Conservation (phyloP, 2,329 filamentous ascomycete genomes). For the Xylaria sp. region DNA sequence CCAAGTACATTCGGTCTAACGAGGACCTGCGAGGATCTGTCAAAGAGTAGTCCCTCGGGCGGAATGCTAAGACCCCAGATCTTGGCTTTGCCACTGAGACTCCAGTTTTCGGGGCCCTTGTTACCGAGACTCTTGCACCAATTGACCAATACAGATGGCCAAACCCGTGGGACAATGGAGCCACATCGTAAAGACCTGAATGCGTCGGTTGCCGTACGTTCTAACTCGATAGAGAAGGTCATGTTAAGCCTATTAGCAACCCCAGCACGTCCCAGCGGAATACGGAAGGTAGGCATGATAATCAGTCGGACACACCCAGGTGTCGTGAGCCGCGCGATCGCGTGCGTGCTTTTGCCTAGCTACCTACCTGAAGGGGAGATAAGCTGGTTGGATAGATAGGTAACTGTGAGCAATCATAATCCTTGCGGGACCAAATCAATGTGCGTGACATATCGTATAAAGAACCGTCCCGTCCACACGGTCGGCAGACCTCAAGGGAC, state of each 20-base stretch:
- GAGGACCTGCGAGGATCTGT: slow-evolving; percentile 16
- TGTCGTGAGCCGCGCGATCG: slow-evolving; percentile 29
- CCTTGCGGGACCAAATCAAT: slow-evolving; percentile 20
- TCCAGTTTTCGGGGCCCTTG: slow-evolving; percentile 12
- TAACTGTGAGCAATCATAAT: slow-evolving; percentile 13
- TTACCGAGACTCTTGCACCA: slow-evolving; percentile 3
- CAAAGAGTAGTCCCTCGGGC: slow-evolving; percentile 9
- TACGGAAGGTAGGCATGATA: slow-evolving; percentile 33
- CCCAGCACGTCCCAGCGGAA: slow-evolving; percentile 30
- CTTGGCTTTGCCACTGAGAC: slow-evolving; percentile 33
- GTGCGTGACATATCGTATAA: slow-evolving; percentile 23
- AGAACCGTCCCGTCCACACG: slow-evolving; percentile 23
- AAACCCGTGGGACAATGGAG: slow-evolving; percentile 1
- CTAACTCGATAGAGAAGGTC: slow-evolving; percentile 37
- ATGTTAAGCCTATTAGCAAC: slow-evolving; percentile 21
- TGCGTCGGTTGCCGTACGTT: slow-evolving; percentile 12
- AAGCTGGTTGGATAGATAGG: slow-evolving; percentile 23
- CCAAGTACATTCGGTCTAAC: neutral
- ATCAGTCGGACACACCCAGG: slow-evolving; percentile 22
- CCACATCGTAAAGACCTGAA: slow-evolving; percentile 17
- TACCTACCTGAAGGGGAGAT: slow-evolving; percentile 26
- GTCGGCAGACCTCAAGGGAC: slow-evolving; percentile 9
- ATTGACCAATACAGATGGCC: slow-evolving; percentile 27
- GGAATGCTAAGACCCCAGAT: slow-evolving; percentile 29
- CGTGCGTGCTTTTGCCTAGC: slow-evolving; percentile 12